phyloP scores from a whole-genome alignment of 2,329 filamentous ascomycete genomes.

The Aspergillus carbonarius region DNA sequence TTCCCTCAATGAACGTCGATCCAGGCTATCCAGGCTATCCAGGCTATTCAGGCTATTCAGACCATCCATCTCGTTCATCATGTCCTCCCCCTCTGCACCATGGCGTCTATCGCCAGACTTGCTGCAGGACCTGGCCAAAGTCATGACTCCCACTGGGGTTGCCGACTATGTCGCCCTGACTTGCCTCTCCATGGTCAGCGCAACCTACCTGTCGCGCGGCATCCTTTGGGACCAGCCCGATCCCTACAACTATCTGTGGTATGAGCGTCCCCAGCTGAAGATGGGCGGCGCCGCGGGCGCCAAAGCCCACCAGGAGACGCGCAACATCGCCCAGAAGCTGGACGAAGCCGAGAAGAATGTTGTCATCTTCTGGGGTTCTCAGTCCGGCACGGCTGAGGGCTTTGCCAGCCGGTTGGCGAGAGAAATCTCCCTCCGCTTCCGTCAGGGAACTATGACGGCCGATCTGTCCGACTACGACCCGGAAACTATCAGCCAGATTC shows the following conservation, averaged over 20 bases:
- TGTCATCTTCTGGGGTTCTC: constrained; percentile 90
- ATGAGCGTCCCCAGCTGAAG: constrained; percentile 49
- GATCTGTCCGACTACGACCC: constrained; percentile 93
- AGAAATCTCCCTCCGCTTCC: constrained; percentile 86
- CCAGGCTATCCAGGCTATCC: no score
- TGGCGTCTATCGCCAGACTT: constrained; percentile 18
- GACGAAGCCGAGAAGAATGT: constrained; percentile 61
- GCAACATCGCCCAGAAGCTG: constrained; percentile 49
- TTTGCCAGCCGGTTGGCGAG: constrained; percentile 88
- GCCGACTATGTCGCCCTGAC: constrained; percentile 40
- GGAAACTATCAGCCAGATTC: constrained; percentile 77
- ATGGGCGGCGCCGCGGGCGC: constrained; percentile 23
- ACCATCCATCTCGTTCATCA: background rate
- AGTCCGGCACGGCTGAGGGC: constrained; percentile 92
- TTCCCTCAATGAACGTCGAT: background rate
- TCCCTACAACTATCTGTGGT: constrained; percentile 50
- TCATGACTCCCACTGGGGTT: constrained; percentile 20
- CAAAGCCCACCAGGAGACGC: constrained; percentile 35
- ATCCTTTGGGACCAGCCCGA: constrained; percentile 52
- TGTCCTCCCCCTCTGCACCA: constrained; percentile 1
- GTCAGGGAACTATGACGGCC: constrained; percentile 89
- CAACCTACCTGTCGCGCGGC: constrained; percentile 45
- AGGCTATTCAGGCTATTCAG: no score
- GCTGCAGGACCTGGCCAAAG: constrained; percentile 20
- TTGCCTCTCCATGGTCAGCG: constrained; percentile 36